Evolutionary conservation across 2,329 filamentous ascomycete genomes (phyloP), one percentile per base, ranked within the genome.

Genomic region (Fusarium robinianum): DNA sequence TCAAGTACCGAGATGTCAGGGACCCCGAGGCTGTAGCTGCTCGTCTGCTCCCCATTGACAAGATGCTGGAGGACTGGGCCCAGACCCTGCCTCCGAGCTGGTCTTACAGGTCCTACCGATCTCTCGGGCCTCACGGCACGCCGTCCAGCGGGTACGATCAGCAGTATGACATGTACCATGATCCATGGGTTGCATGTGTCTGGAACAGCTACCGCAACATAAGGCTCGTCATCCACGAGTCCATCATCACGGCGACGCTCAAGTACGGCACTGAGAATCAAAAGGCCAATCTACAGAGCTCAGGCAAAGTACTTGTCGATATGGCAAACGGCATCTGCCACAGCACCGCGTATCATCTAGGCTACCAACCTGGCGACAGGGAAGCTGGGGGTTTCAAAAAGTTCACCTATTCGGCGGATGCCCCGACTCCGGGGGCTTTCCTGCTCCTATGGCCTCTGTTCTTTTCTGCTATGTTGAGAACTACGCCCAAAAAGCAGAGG

Each of bases 151-250:
- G 32, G 8, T 54, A 44, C 2, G 19, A 52, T 22, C 10, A 36
- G 5, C 46, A 58, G 22, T 32, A 46, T 5, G 49, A 58, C 6
- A 38, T 39, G 8, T 58, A 58, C 17, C 29, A 37, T 2, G 44
- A 55, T n/a, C 27, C 45, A 2, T 56, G 55, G 55, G 34, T 57
- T 12, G 55, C 55, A 5, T 47, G 38, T 17, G 29, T 53, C 2
- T 58, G 55, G 55, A 58, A 58, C 24, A 54, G 47, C 21, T 58
- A 58, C 30, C 46, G 52, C 8, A 56, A 47, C 2, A 32, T 51
- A 2, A 29, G 55, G 4, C 34, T 58, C 0, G 8, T 58, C 1
- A 52, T 58, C 11, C 55, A 58, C 8, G 52, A 58, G 37, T 46
- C 52, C 3, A 46, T 58, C 7, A 46, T 58, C 1, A n/a, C 29